A percentile compares a stretch with the other conserved stretches of the same genome.
These are phyloP conservation scores for Tuber indicum DNA, from an alignment of 495 filamentous ascomycete species.

Conservation along the genomic window DNA sequence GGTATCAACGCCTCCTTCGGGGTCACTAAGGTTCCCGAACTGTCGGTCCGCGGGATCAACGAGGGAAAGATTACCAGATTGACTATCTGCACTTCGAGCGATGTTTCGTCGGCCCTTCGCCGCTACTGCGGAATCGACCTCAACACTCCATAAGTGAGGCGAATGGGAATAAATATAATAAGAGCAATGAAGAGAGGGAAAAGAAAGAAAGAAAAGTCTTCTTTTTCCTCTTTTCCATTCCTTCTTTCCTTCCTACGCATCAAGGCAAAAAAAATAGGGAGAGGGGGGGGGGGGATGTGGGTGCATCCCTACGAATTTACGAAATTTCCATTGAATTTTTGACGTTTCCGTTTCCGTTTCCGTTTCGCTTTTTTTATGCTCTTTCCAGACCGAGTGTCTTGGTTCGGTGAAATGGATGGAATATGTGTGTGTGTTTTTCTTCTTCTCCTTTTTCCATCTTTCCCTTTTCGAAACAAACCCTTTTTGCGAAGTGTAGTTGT, in stretches of 20 bases:
- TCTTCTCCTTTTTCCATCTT: background rate
- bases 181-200: no score
- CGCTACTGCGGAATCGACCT: background rate
- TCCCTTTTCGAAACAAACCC: background rate
- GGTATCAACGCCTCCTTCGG: background rate
- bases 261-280: background rate
- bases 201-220: background rate
- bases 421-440: background rate
- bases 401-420: background rate
- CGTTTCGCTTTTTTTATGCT: no score
- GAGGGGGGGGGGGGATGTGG: background rate
- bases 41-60: fast-evolving
- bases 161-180: no score
- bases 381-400: background rate
- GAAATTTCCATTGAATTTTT: background rate
- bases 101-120: background rate
- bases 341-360: background rate
- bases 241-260: background rate
- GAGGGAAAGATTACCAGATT: background rate
- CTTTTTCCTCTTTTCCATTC: background rate
- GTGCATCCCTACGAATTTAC: background rate
- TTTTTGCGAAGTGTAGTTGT: background rate
- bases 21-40: background rate
- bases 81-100: background rate
- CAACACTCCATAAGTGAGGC: background rate